phyloP scores from a whole-genome alignment of 225 moss, liverwort and hornwort species.

The Climacium dendroides region DNA sequence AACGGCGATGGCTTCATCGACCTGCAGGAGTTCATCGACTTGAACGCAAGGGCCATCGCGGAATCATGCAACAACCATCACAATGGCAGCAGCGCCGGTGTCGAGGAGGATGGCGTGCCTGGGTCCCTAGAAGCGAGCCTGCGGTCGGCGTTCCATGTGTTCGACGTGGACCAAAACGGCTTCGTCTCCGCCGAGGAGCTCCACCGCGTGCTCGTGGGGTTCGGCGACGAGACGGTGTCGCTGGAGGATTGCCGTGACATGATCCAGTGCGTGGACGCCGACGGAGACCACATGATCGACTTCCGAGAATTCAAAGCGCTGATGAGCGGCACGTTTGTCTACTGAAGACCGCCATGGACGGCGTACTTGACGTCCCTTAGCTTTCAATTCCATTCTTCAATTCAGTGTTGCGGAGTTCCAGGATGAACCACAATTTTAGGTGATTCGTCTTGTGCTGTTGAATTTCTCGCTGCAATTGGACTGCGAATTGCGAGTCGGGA shows the following conservation, averaged over 20 bases:
- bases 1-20: slow-evolving; percentile 60
- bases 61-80: background rate
- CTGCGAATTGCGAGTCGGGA: background rate
- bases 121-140: slow-evolving; percentile 14
- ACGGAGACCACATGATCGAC: slow-evolving; percentile 35
- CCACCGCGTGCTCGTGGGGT: slow-evolving; percentile 33
- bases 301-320: slow-evolving; percentile 34
- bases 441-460: background rate
- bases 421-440: background rate
- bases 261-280: slow-evolving; percentile 36
- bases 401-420: background rate
- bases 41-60: slow-evolving; percentile 29
- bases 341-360: background rate
- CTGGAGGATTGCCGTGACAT: slow-evolving; percentile 51
- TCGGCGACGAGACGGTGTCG: slow-evolving; percentile 51
- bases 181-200: slow-evolving; percentile 63
- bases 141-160: slow-evolving; percentile 60
- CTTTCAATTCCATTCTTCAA: background rate
- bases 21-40: slow-evolving; percentile 57
- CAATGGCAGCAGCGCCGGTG: background rate
- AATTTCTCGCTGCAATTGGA: background rate
- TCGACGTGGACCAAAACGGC: slow-evolving; percentile 49
- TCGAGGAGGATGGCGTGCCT: background rate
- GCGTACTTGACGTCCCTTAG: no score
- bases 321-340: slow-evolving; percentile 3